These are phyloP conservation scores for Saccharomyces eubayanus DNA, from an alignment of 805 yeast species.

Conservation along the genomic window DNA sequence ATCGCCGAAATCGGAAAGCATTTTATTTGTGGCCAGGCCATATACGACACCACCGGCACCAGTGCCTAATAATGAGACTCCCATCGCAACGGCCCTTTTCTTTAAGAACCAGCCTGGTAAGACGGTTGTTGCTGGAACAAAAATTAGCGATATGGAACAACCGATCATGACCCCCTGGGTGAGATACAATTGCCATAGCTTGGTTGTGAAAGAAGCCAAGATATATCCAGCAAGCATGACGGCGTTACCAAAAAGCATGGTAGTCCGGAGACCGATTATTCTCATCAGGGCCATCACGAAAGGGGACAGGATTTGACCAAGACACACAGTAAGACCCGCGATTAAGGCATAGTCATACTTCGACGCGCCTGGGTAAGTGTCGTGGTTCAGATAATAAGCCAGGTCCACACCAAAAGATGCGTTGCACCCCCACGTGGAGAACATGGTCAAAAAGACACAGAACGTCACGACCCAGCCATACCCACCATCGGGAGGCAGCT, in stretches of 20 bases:
- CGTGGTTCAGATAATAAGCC: constrained; percentile 44
- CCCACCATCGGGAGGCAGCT: constrained; percentile 54
- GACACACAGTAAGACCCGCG: constrained; percentile 54
- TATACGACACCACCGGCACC: constrained; percentile 46
- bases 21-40: constrained; percentile 35
- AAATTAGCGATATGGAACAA: constrained; percentile 41
- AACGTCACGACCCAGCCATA: constrained; percentile 58
- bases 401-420: constrained; percentile 56
- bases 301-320: constrained; percentile 56
- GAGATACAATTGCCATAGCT: constrained; percentile 56
- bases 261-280: constrained; percentile 41
- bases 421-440: constrained; percentile 69
- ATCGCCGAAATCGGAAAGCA: constrained; percentile 36
- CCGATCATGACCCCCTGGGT: constrained; percentile 65
- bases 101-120: constrained; percentile 66
- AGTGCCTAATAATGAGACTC: constrained; percentile 42
- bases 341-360: constrained; percentile 55
- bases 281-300: constrained; percentile 40
- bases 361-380: constrained; percentile 46
- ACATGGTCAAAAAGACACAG: constrained; percentile 43
- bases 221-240: constrained; percentile 48
- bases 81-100: constrained; percentile 48
- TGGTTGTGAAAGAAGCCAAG: constrained; percentile 51
- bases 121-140: constrained; percentile 50
- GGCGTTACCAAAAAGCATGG: constrained; percentile 42